Percentiles rank a stretch among this genome's conserved stretches.
Conservation (phyloP, 176 grass and related monocot genomes). For the Themeda triandra region DNA sequence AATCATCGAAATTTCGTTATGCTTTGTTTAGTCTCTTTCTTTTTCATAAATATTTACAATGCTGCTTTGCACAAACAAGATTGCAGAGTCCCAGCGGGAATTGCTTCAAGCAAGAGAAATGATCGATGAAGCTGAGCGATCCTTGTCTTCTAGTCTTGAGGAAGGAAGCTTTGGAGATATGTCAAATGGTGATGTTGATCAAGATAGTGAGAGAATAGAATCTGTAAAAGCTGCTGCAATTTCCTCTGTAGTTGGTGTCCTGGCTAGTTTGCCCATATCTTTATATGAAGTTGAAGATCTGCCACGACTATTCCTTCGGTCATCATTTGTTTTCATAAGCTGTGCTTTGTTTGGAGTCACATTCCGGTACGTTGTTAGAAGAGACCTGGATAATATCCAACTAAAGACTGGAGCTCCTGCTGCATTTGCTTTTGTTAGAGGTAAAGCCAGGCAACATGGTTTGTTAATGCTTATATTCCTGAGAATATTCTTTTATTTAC, state of each 20-base stretch:
- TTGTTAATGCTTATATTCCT: slow-evolving; percentile 25
- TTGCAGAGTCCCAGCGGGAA: slow-evolving; percentile 77
- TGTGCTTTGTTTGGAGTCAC: slow-evolving; percentile 81
- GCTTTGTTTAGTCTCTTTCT: background rate
- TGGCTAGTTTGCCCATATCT: slow-evolving; percentile 79
- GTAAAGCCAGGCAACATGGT: slow-evolving; percentile 37
- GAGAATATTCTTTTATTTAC: slow-evolving; percentile 16
- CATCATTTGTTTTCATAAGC: slow-evolving; percentile 54
- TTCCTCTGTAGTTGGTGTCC: slow-evolving; percentile 61
- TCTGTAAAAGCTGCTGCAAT: slow-evolving; percentile 71
- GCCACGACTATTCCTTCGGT: slow-evolving; percentile 51
- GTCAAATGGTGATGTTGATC: slow-evolving; percentile 36
- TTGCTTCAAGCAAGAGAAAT: slow-evolving; percentile 72
- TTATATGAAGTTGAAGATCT: slow-evolving; percentile 60
- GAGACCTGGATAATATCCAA: slow-evolving; percentile 78
- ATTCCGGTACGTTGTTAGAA: slow-evolving; percentile 77
- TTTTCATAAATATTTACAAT: slow-evolving; percentile 26
- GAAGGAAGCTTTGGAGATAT: slow-evolving; percentile 34
- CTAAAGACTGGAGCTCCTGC: slow-evolving; percentile 69
- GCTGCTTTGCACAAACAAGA: slow-evolving; percentile 36
- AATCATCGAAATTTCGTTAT: too few relatives aligned
- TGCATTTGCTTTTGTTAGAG: slow-evolving; percentile 76
- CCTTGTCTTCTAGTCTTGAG: slow-evolving; percentile 50
- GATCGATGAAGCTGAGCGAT: slow-evolving; percentile 72
- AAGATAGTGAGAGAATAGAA: slow-evolving; percentile 68